Conservation (phyloP, 768 basidiomycete genomes). For the Tylopilus sp. region DNA sequence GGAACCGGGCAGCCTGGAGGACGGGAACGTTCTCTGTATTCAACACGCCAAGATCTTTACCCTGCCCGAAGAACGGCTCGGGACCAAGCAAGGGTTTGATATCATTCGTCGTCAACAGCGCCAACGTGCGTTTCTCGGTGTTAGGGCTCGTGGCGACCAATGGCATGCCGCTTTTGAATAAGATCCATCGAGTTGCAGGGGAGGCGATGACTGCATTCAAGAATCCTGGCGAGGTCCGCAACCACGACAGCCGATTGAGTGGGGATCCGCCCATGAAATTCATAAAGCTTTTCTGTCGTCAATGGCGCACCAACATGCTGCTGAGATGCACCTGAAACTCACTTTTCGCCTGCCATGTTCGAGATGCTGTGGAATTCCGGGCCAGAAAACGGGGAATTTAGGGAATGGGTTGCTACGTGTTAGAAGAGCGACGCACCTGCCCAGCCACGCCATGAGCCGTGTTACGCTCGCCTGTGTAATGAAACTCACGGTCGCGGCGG, state of each 20-base stretch:
- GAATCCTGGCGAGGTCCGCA: slow-evolving; percentile 70
- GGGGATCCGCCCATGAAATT: slow-evolving; percentile 63
- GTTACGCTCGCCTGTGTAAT: too few species aligned
- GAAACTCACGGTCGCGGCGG: slow-evolving; percentile 1
- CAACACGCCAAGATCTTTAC: slow-evolving; percentile 40
- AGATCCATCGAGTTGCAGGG: slow-evolving; percentile 67
- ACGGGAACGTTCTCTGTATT: slow-evolving; percentile 24
- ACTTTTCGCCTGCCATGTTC: slow-evolving; percentile 31
- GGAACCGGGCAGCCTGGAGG: slow-evolving; percentile 58
- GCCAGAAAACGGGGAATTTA: not conserved
- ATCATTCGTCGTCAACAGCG: slow-evolving; percentile 56
- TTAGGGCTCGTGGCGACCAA: slow-evolving; percentile 42
- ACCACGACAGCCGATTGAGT: slow-evolving; percentile 79
- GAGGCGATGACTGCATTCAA: slow-evolving; percentile 65
- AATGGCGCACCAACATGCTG: not conserved
- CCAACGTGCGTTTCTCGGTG: slow-evolving; percentile 39
- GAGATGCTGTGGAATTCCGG: slow-evolving; percentile 6
- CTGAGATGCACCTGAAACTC: slow-evolving; percentile 10
- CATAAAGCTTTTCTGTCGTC: slow-evolving; percentile 34
- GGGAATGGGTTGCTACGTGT: not conserved
- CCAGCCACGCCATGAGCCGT: slow-evolving; percentile 14
- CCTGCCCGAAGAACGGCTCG: slow-evolving; percentile 71
- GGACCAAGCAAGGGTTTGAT: slow-evolving; percentile 64
- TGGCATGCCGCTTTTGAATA: slow-evolving; percentile 73
- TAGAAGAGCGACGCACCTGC: slow-evolving; percentile 5